phyloP scores from a whole-genome alignment of 2,329 filamentous ascomycete genomes.

The Myotisia sp. region DNA sequence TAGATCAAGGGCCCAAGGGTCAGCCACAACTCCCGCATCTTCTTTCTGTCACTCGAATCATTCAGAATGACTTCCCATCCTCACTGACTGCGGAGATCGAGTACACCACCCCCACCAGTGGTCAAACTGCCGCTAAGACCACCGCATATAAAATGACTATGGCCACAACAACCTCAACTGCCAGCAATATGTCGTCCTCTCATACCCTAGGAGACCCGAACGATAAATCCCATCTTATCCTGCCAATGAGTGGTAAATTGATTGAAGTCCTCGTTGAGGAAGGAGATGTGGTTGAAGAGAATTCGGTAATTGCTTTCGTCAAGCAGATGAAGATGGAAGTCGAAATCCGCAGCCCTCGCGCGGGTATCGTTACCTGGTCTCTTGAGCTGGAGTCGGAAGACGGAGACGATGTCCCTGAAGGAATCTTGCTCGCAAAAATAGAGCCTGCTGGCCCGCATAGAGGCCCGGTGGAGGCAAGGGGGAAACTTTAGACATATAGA shows the following conservation, averaged over 20 bases:
- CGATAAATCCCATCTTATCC: conserved; percentile 39
- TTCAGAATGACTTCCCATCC: conserved; percentile 47
- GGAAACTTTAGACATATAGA: conserved; percentile 18
- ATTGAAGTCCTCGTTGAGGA: conserved; percentile 45
- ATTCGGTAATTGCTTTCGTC: conserved; percentile 44
- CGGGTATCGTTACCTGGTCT: conserved; percentile 38
- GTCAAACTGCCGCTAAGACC: conserved; percentile 12
- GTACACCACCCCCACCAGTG: conserved; percentile 29
- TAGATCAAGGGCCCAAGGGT: conserved; percentile 6
- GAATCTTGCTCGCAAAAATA: conserved; percentile 39
- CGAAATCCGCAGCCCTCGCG: conserved; percentile 40
- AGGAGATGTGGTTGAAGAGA: conserved; percentile 36
- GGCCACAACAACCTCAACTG: conserved; percentile 33
- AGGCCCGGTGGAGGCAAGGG: conserved; percentile 14
- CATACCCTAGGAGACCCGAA: conserved; percentile 38
- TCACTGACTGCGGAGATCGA: conserved; percentile 40
- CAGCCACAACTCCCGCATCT: conserved; percentile 31
- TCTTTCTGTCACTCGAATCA: conserved; percentile 39
- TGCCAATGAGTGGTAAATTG: conserved; percentile 46
- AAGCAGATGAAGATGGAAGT: conserved; percentile 58
- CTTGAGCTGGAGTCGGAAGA: conserved; percentile 36
- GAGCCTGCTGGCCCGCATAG: conserved; percentile 18
- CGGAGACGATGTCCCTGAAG: conserved; percentile 42
- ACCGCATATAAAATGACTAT: conserved; percentile 34
- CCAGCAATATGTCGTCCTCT: conserved; percentile 25